Evolutionary conservation across 257 asterid genomes (phyloP), one percentile per base, ranked within the genome.

Genomic region (Thymus quinquecostatus): DNA sequence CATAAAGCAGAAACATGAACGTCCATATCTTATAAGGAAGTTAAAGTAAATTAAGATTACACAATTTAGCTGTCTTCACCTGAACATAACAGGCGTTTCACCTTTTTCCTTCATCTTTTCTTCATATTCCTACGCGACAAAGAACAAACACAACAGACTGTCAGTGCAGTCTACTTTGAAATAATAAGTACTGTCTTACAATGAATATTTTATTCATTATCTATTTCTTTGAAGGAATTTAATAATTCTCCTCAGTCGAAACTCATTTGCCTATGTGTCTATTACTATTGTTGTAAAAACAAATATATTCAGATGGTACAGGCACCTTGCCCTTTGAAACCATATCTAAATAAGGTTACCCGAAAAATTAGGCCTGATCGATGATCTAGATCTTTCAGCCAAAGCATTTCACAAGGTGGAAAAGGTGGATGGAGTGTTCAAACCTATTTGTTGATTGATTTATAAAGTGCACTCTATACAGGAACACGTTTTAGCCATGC

Each of bases 31-130:
- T 8, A 34, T 5, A 8, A 72, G n/a, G 44, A 64, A 32, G 66
- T 8, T n/a, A 33, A 43, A 56, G 9, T 51, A 28, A 64, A 48
- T 43, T 33, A 70, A 33, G 40, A 29, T 38, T 14, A 73, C 57
- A 54, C 9, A 41, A 63, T 44, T 38, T 75, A 62, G 67, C 73
- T 70, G 44, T 76, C 55, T 59, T 85, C 79, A 95, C 99, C 99
- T 95, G 85, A 95, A 95, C 99, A 95, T 95, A 62, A 95, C 98
- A 62, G 99, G 97, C 10, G 90, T 73, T 84, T 95, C 99, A 62
- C 99, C 99, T 80, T 95, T 95, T 79, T 95, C 99, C 79, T 88
- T 88, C 80, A 78, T 74, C 80, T 89, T 95, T 6, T 87, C 97
- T 80, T 92, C 98, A 55, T 89, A 90, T 78, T 95, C 99, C 99